Evolutionary conservation across 1,139 yeast genomes (phyloP).

Genomic region (Tardiomyces blankii): DNA sequence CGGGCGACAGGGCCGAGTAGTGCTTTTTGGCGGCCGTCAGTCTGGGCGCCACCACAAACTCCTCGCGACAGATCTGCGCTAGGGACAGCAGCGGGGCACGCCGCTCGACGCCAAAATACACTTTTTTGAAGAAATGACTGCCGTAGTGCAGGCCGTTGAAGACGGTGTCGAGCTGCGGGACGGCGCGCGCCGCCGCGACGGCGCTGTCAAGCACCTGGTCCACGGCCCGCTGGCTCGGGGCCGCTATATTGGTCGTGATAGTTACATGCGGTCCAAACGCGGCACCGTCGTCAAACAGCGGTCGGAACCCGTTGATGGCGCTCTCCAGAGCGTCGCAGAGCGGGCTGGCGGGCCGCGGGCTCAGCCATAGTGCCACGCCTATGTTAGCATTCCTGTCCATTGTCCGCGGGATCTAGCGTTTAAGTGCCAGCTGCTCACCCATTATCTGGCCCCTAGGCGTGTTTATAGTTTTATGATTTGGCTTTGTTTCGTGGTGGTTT

Average conservation of each 20-base stretch:
- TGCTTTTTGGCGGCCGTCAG: slow-evolving; percentile 7
- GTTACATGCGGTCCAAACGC: slow-evolving; percentile 70
- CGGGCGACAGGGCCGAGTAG: slow-evolving; percentile 18
- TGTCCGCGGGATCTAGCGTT: not conserved
- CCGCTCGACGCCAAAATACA: slow-evolving; percentile 45
- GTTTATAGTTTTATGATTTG: no score
- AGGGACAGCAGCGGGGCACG: slow-evolving; percentile 52
- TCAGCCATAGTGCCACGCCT: slow-evolving; percentile 54
- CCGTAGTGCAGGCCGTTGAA: slow-evolving; percentile 25
- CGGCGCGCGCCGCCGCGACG: slow-evolving; percentile 43
- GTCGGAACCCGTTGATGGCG: slow-evolving; percentile 52
- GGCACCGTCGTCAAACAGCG: slow-evolving; percentile 62
- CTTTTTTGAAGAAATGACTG: slow-evolving; percentile 45
- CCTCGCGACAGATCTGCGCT: slow-evolving; percentile 59
- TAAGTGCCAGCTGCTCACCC: not conserved
- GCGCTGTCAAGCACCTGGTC: slow-evolving; percentile 54
- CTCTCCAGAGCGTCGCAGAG: slow-evolving; percentile 48
- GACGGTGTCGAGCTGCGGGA: slow-evolving; percentile 22
- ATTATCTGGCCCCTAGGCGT: no score
- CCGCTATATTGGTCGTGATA: slow-evolving; percentile 47
- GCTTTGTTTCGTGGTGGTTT: not conserved
- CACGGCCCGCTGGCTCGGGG: slow-evolving; percentile 37
- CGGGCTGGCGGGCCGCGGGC: slow-evolving; percentile 49
- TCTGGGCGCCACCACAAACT: slow-evolving; percentile 35
- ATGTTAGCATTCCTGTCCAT: slow-evolving; percentile 5